phyloP scores from a whole-genome alignment of 306 rosid genomes.

The Cucurbita pepo region DNA sequence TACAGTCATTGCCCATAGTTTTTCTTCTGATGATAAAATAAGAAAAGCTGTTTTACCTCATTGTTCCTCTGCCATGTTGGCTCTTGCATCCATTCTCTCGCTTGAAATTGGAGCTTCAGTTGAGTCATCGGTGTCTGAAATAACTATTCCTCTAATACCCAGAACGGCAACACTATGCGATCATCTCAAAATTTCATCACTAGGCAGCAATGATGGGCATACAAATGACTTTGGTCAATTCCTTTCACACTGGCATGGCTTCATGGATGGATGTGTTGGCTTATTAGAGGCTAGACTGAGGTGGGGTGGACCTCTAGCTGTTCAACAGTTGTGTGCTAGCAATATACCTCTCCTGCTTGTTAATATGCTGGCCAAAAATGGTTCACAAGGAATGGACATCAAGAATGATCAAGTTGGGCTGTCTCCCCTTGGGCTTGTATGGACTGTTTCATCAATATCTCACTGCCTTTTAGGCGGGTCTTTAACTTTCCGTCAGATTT shows the following conservation, averaged over 20 bases:
- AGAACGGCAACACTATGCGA: constrained; percentile 49
- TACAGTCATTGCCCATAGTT: constrained; percentile 47
- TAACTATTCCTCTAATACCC: constrained; percentile 72
- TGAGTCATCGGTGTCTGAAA: constrained; percentile 60
- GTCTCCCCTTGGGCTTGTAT: constrained; percentile 69
- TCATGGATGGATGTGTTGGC: constrained; percentile 79
- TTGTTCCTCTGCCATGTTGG: constrained; percentile 65
- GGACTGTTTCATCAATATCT: constrained; percentile 64
- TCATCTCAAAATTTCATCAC: constrained; percentile 43
- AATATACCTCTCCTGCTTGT: constrained; percentile 67
- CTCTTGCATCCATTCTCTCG: constrained; percentile 68
- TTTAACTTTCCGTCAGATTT: constrained; percentile 55
- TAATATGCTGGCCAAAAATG: constrained; percentile 37
- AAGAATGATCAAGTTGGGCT: constrained; percentile 47
- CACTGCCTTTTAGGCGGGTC: constrained; percentile 76
- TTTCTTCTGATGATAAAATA: constrained; percentile 46
- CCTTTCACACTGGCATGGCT: constrained; percentile 72
- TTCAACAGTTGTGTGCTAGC: constrained; percentile 77
- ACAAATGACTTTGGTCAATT: constrained; percentile 22
- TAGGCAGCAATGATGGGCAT: constrained; percentile 26
- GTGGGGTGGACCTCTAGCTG: constrained; percentile 85
- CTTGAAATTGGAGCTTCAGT: constrained; percentile 65
- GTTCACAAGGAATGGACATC: constrained; percentile 26
- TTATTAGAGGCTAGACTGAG: constrained; percentile 62
- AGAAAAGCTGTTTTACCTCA: constrained; percentile 35